A percentile compares a stretch with the other conserved stretches of the same genome.
Conservation (phyloP, 140 eudicot species). For the Anethum foeniculum region DNA sequence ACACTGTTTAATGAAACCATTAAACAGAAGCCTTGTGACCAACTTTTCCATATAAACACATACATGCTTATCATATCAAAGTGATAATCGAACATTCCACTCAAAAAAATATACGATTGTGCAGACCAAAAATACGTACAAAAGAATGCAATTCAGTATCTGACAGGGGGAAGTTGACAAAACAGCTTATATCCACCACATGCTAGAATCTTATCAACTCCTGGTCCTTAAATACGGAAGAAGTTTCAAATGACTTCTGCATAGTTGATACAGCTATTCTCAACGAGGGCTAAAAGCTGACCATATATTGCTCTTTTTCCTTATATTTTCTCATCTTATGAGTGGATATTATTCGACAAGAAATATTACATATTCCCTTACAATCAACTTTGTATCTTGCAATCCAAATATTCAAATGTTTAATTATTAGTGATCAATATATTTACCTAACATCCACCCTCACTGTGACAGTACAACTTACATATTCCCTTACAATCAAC, state of each 20-base stretch:
- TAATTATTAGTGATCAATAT: neutral
- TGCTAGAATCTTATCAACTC: neutral
- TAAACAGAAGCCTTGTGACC: neutral
- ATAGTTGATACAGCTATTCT: neutral
- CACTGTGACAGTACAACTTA: neutral
- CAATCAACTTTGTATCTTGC: neutral
- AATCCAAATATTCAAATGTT: neutral
- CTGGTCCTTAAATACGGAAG: neutral
- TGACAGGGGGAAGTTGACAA: neutral
- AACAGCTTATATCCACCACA: neutral
- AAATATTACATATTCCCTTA: neutral
- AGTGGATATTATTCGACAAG: neutral
- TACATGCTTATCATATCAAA: neutral
- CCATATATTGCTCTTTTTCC: neutral
- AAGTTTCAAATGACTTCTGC: neutral
- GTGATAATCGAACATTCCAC: neutral
- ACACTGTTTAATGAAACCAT: neutral
- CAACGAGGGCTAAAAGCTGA: neutral
- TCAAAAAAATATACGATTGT: too few species aligned
- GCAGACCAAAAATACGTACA: neutral
- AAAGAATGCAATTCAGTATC: neutral
- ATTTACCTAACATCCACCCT: neutral
- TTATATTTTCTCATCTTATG: neutral
- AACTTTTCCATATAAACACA: neutral
- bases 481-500: too few species aligned